Evolutionary conservation across 345 rosid genomes (phyloP).

Genomic region (Clarkia xantiana): DNA sequence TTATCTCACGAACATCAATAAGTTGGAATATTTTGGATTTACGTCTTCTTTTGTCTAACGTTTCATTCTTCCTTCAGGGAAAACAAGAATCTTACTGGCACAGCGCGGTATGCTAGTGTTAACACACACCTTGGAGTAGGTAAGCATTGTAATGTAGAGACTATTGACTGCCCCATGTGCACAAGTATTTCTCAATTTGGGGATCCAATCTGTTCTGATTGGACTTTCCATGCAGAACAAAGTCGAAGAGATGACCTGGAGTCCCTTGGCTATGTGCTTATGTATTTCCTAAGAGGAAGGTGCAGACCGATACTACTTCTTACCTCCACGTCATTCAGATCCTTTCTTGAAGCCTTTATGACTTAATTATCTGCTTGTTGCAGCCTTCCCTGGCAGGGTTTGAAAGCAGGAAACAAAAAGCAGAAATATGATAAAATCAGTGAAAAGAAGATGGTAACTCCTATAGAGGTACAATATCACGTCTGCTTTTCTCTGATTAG

Average conservation of each 20-base stretch:
- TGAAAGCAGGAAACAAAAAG: conserved; percentile 89
- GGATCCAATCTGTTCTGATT: neutral
- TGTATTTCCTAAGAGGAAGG: conserved; percentile 96
- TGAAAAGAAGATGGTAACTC: conserved; percentile 85
- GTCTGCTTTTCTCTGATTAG: too few relatives aligned
- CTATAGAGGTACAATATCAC: conserved; percentile 50
- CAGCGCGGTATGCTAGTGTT: conserved; percentile 93
- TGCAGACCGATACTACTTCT: conserved; percentile 8
- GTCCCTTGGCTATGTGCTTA: conserved; percentile 91
- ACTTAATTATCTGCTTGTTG: conserved; percentile 5
- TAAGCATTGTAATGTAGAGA: conserved; percentile 11
- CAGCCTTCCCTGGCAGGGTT: conserved; percentile 98
- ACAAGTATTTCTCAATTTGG: neutral
- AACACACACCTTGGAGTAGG: conserved; percentile 97
- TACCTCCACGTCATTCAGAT: neutral
- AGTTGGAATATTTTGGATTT: neutral
- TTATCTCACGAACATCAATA: neutral
- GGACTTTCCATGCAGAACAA: conserved; percentile 48
- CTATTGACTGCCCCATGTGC: neutral
- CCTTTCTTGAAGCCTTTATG: conserved; percentile 5
- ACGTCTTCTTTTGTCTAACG: neutral
- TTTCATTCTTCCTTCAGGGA: conserved; percentile 36
- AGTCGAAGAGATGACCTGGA: conserved; percentile 98
- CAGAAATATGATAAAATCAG: conserved; percentile 95
- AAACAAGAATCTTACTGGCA: conserved; percentile 88